A percentile compares a stretch with the other conserved stretches of the same genome.
Evolutionary conservation across 2,329 filamentous ascomycete species (phyloP).

Genomic region (Diaporthe sp.): DNA sequence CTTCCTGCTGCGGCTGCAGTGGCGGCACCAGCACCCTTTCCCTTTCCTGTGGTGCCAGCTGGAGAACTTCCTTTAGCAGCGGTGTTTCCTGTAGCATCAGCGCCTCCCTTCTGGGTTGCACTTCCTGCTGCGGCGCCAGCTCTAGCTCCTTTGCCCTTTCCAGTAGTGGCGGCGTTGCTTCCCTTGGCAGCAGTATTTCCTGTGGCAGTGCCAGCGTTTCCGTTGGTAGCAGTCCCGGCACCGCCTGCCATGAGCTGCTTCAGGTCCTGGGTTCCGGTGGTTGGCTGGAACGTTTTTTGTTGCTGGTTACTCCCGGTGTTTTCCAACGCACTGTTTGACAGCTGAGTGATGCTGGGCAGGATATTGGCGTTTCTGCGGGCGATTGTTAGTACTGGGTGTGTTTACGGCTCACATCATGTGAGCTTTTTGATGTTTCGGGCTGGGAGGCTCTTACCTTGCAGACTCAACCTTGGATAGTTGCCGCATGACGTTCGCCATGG

Average conservation of each 20-base stretch:
- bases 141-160: background rate
- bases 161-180: no score
- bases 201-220: background rate
- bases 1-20: no score
- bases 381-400: background rate
- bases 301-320: constrained; percentile 21
- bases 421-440: background rate
- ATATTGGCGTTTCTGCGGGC: constrained; percentile 36
- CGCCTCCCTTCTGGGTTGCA: background rate
- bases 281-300: constrained; percentile 1
- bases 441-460: constrained; percentile 26
- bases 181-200: background rate
- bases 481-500: constrained; percentile 33
- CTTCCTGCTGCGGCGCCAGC: background rate
- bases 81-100: background rate
- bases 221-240: background rate
- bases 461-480: constrained; percentile 34
- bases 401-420: background rate
- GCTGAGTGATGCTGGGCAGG: constrained; percentile 35
- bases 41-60: no score
- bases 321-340: constrained; percentile 34
- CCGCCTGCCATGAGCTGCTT: constrained; percentile 2
- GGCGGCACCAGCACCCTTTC: no score
- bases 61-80: background rate
- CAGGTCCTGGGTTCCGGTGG: constrained; percentile 1